These are phyloP conservation scores for Plectosphaerella cucumerina DNA, from an alignment of 2,329 filamentous ascomycete genomes.

Conservation along the genomic window DNA sequence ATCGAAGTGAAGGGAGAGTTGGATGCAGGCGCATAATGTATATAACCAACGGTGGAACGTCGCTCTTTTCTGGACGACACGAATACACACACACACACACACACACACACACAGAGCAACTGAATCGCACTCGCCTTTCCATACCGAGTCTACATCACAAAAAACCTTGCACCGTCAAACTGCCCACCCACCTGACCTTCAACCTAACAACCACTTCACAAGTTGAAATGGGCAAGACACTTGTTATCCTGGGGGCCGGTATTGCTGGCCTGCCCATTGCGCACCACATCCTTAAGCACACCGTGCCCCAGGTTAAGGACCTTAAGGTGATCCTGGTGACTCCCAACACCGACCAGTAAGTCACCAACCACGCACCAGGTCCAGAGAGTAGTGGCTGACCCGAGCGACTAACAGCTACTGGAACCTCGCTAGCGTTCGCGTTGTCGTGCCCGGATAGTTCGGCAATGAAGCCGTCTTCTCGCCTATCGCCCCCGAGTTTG, in stretches of 20 bases:
- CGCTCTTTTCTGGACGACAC: no score
- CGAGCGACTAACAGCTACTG: conserved; percentile 39
- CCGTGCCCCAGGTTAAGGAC: conserved; percentile 32
- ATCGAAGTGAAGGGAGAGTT: no score
- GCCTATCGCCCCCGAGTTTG: conserved; percentile 40
- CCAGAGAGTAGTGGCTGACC: conserved; percentile 1
- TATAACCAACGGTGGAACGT: no score
- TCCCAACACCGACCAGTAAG: conserved; percentile 33
- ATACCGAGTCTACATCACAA: no score
- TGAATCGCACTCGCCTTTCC: no score
- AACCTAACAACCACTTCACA: not conserved
- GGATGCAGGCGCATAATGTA: no score
- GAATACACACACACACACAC: no score
- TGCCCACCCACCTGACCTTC: no score
- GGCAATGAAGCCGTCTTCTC: conserved; percentile 41
- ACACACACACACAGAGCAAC: no score
- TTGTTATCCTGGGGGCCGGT: conserved; percentile 49
- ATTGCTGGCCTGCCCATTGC: conserved; percentile 46
- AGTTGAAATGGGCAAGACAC: conserved; percentile 39
- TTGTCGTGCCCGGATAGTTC: conserved; percentile 43
- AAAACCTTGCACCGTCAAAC: no score
- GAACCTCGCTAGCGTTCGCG: conserved; percentile 53
- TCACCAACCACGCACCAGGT: not conserved
- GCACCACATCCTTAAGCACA: conserved; percentile 48
- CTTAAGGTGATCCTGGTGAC: conserved; percentile 50